Conservation (phyloP, 306 rosid species). For the Pyrus bretschneideri region DNA sequence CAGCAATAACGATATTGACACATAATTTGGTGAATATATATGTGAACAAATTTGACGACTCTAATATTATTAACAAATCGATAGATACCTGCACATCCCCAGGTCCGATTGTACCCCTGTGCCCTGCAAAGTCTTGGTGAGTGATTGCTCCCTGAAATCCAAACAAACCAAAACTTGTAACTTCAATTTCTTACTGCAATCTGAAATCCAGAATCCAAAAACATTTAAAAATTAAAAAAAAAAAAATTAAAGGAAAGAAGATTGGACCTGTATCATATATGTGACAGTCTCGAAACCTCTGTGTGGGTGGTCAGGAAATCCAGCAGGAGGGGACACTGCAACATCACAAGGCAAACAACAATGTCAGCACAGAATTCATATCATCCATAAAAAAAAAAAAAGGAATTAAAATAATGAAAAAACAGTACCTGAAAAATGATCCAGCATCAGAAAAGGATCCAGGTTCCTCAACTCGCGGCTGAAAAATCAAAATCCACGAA, state of each 20-base stretch:
- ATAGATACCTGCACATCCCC: conserved; percentile 84
- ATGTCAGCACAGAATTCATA: neutral
- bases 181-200: neutral
- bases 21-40: neutral
- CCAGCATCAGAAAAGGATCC: conserved; percentile 59
- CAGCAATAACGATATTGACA: neutral
- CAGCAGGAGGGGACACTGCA: conserved; percentile 79
- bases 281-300: conserved; percentile 99
- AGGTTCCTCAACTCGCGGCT: conserved; percentile 41
- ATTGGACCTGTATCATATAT: conserved; percentile 88
- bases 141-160: conserved; percentile 73
- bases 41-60: neutral
- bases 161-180: neutral
- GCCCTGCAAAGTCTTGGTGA: conserved; percentile 97
- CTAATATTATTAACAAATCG: too few relatives aligned
- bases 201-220: neutral
- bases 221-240: neutral
- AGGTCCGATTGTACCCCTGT: conserved; percentile 68
- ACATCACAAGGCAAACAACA: neutral
- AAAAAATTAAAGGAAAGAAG: too few relatives aligned
- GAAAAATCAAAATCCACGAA: conserved; percentile 7
- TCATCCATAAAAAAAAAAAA: neutral
- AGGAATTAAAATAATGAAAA: neutral
- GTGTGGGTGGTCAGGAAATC: conserved; percentile 97
- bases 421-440: conserved; percentile 40